These are phyloP conservation scores for Diaporthe ampelina DNA, from an alignment of 2,329 filamentous ascomycete species.

Conservation along the genomic window DNA sequence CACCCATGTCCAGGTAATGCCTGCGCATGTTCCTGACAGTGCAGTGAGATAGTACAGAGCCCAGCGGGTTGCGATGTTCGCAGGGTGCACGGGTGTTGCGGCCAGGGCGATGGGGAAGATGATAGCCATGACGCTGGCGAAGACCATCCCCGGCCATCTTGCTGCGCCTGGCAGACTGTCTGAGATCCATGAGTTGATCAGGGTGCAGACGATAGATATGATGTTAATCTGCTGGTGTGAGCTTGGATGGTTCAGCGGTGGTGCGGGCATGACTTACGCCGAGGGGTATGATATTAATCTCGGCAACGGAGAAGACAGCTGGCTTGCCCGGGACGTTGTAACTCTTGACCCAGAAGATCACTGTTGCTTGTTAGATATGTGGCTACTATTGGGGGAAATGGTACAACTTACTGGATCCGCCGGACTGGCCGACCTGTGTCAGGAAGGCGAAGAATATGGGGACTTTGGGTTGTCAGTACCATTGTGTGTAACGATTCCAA, in stretches of 20 bases:
- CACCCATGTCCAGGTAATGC: constrained; percentile 42
- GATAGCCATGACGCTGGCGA: constrained; percentile 45
- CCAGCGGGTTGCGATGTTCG: constrained; percentile 8
- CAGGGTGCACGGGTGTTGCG: constrained; percentile 45
- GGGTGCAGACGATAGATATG: not conserved
- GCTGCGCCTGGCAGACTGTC: constrained; percentile 46
- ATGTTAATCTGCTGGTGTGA: not conserved
- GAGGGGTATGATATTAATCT: constrained; percentile 24
- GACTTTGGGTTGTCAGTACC: not conserved
- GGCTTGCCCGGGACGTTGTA: constrained; percentile 5
- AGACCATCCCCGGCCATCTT: constrained; percentile 48
- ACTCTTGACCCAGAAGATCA: constrained; percentile 27
- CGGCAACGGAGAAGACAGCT: not conserved
- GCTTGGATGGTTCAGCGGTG: no score
- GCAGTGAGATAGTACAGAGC: not conserved
- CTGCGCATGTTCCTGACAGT: not conserved
- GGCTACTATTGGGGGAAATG: no score
- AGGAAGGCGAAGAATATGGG: constrained; percentile 4
- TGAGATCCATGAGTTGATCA: constrained; percentile 27
- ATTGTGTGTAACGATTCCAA: not conserved
- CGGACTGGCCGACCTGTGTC: not conserved
- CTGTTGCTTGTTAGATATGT: not conserved
- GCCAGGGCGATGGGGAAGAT: constrained; percentile 47
- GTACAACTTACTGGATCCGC: not conserved
- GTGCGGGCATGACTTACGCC: not conserved